Base-by-base conservation (phyloP, 2,329 filamentous ascomycete genomes). In the Pyrenophora tritici-repentis region DNA sequence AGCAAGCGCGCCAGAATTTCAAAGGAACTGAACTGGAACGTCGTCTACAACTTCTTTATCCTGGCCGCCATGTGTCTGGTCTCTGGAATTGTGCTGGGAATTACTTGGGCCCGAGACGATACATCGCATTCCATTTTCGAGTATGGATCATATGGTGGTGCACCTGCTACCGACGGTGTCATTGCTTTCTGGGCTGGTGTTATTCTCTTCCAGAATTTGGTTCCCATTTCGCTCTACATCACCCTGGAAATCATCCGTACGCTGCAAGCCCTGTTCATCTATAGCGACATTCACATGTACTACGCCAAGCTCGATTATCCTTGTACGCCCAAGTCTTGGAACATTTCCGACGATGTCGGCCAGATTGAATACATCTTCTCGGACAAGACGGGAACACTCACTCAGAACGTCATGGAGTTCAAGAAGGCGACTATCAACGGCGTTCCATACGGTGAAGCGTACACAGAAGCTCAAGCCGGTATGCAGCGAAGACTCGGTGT, bases 341-440 rank as follows among this genome's bases (percentile, higher is more conserved):
- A 97, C 71, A 97, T 99, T 42, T 97, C 93, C 1, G 94, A 99
- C 69, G 95, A 99, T 66, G 81, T 99, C 39, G 94, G 94, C 10
- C 94, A 99, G 75, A 96, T 99, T 56, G 94, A 97, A 75, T 99
- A 97, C 78, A 96, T 99, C 61, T 99, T 99, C 75, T 97, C 90
- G 0, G 90, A 96, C 79, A 96, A 96, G 76, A 96, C 90, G 0
- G 90, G 90, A 51, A 96, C 90, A 2, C 77, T 96, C 58, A 96
- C 90, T 0, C 90, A 95, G 67, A 96, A 96, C 71, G 89, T 95
- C 45, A 96, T 96, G 94, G 95, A 99, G 73, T 99, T 97, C 83
- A 99, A 97, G 75, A 99, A 99, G 75, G 91, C 89, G 47, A 96
- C 92, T 0, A 87, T 99, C 75, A 97, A 97, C 66, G 93, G 93